A percentile compares a stretch with the other conserved stretches of the same genome.
phyloP scores from a whole-genome alignment of 495 filamentous ascomycete species.

The Xylaria cubensis region DNA sequence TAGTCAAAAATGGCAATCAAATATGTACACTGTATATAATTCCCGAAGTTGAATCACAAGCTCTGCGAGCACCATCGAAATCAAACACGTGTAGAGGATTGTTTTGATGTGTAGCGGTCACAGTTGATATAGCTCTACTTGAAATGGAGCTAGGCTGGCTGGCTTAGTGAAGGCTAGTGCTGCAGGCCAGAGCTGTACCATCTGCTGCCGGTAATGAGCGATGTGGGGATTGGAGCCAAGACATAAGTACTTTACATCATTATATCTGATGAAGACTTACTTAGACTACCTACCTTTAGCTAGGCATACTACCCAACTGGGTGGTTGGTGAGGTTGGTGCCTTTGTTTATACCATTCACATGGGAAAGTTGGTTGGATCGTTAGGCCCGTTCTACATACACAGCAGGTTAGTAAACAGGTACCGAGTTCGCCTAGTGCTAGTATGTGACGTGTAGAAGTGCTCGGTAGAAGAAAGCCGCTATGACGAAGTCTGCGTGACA shows the following conservation, averaged over 20 bases:
- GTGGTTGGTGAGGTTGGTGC: neutral
- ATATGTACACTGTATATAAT: neutral
- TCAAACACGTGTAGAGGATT: too few relatives aligned
- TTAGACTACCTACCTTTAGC: neutral
- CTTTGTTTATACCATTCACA: slow-evolving; percentile 1
- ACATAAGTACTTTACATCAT: slow-evolving; percentile 12
- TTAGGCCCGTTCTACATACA: neutral
- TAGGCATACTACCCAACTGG: neutral
- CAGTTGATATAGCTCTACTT: neutral
- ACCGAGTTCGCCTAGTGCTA: neutral
- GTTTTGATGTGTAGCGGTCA: neutral
- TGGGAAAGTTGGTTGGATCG: neutral
- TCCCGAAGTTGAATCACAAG: neutral
- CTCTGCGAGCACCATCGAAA: too few relatives aligned
- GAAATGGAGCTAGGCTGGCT: neutral
- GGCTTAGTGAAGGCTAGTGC: neutral
- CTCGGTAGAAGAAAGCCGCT: slow-evolving; percentile 1
- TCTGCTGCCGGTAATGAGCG: neutral
- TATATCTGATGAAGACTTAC: neutral
- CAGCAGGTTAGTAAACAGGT: neutral
- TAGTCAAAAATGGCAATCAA: neutral
- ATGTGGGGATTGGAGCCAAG: slow-evolving; percentile 14
- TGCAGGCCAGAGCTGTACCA: slow-evolving; percentile 7
- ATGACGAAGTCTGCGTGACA: slow-evolving; percentile 23
- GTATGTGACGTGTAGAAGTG: neutral